phyloP scores from a whole-genome alignment of 352 stramenopile genomes.

The Phytophthora sojae region DNA sequence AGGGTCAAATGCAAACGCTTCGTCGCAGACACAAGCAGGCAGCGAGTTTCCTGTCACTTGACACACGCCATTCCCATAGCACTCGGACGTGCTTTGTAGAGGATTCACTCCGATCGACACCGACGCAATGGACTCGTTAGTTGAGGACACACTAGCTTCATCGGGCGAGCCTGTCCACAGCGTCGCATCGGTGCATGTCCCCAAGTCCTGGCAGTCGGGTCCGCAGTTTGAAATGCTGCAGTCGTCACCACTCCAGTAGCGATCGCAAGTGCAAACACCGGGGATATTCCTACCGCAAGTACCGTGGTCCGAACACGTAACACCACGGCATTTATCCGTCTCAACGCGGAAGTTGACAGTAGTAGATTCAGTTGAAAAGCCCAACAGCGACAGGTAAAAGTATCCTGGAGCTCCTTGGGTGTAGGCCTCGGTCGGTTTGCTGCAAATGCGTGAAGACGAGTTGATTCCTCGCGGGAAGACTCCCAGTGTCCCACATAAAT shows the following conservation, averaged over 20 bases:
- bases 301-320: constrained; percentile 71
- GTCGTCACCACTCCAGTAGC: constrained; percentile 79
- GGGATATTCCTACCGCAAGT: constrained; percentile 65
- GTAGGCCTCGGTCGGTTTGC: constrained; percentile 58
- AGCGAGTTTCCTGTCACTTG: constrained; percentile 33
- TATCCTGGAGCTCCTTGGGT: constrained; percentile 62
- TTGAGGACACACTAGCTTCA: not conserved
- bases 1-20: constrained; percentile 63
- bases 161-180: constrained; percentile 7
- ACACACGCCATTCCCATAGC: constrained; percentile 80
- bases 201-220: constrained; percentile 72
- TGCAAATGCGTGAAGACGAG: constrained; percentile 66
- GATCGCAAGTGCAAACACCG: constrained; percentile 75
- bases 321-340: constrained; percentile 70
- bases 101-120: constrained; percentile 35
- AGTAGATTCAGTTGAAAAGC: constrained; percentile 44
- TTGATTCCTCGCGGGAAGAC: constrained; percentile 68
- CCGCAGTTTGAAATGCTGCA: constrained; percentile 79
- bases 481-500: constrained; percentile 72
- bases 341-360: constrained; percentile 55
- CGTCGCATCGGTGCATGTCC: constrained; percentile 47
- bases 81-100: constrained; percentile 70
- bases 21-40: constrained; percentile 69
- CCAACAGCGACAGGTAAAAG: constrained; percentile 78
- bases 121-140: constrained; percentile 8